These are phyloP conservation scores for Globisporangium rhizosaccharum DNA, from an alignment of 352 stramenopile species.

Conservation along the genomic window DNA sequence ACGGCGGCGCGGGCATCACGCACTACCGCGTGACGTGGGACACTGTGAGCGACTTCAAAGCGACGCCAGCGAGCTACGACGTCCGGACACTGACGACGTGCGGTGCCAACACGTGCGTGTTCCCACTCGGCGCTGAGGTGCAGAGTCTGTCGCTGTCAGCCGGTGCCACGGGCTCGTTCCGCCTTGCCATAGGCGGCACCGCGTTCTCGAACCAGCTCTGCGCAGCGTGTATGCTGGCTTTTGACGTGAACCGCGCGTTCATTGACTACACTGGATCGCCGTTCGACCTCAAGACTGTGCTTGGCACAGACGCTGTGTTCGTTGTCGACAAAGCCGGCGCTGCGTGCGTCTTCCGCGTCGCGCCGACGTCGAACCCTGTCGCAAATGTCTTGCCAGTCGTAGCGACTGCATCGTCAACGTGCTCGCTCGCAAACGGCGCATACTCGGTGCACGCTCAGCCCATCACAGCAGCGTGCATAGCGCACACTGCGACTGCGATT, in stretches of 20 bases:
- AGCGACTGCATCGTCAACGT: slow-evolving; percentile 20
- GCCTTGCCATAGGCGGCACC: slow-evolving; percentile 40
- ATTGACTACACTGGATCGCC: slow-evolving; percentile 61
- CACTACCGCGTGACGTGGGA: slow-evolving; percentile 66
- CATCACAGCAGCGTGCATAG: slow-evolving; percentile 39
- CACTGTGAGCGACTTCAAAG: slow-evolving; percentile 32
- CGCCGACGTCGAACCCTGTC: slow-evolving; percentile 20
- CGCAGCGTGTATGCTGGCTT: slow-evolving; percentile 30
- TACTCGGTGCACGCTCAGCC: slow-evolving; percentile 52
- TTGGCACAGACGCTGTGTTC: slow-evolving; percentile 76
- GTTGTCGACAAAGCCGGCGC: slow-evolving; percentile 39
- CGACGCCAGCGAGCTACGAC: slow-evolving; percentile 37
- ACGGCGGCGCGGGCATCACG: slow-evolving; percentile 54
- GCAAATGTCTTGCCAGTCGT: slow-evolving; percentile 38
- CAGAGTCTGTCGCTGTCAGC: slow-evolving; percentile 85
- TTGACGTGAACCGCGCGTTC: slow-evolving; percentile 28
- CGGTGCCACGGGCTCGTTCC: slow-evolving; percentile 65
- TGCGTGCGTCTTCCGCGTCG: slow-evolving; percentile 56
- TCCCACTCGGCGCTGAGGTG: slow-evolving; percentile 90
- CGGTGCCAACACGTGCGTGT: slow-evolving; percentile 48
- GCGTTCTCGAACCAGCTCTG: slow-evolving; percentile 33
- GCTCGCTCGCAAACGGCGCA: slow-evolving; percentile 26
- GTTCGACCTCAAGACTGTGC: slow-evolving; percentile 51
- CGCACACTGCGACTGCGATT: slow-evolving; percentile 20
- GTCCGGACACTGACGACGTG: slow-evolving; percentile 49